phyloP scores from a whole-genome alignment of 1,139 yeast species.

The Meyerozyma carpophila region DNA sequence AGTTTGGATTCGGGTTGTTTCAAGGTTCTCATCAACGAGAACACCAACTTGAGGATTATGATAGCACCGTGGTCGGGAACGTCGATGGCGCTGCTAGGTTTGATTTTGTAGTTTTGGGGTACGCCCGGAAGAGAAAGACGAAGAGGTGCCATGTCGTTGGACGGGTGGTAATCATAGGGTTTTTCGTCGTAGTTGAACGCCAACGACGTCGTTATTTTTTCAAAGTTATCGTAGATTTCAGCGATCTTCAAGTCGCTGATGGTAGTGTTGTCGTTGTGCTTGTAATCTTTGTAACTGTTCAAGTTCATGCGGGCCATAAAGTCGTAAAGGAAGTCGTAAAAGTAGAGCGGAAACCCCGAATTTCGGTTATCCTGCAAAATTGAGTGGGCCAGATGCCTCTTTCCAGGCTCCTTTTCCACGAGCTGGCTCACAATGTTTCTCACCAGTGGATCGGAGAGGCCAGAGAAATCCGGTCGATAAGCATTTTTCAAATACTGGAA shows the following conservation, averaged over 20 bases:
- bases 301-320: conserved; percentile 43
- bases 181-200: conserved; percentile 31
- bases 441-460: conserved; percentile 47
- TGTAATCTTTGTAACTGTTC: conserved; percentile 12
- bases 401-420: conserved; percentile 56
- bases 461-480: conserved; percentile 54
- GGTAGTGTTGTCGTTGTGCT: conserved; percentile 19
- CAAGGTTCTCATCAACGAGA: conserved; percentile 62
- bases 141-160: conserved; percentile 25
- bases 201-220: conserved; percentile 43
- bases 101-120: conserved; percentile 38
- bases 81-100: conserved; percentile 21
- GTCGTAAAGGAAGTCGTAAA: conserved; percentile 65
- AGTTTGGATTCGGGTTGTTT: conserved; percentile 57
- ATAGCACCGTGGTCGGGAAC: conserved; percentile 47
- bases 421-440: conserved; percentile 54
- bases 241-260: conserved; percentile 57
- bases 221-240: conserved; percentile 53
- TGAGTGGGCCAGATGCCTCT: conserved; percentile 52
- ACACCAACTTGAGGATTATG: conserved; percentile 57
- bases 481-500: conserved; percentile 76
- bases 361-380: conserved; percentile 48
- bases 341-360: conserved; percentile 62
- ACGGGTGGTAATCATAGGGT: conserved; percentile 2
- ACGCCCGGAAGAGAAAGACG: conserved; percentile 48